Evolutionary conservation across 2,329 filamentous ascomycete genomes (phyloP), one percentile per base, ranked within the genome.

Genomic region (Xylariaceae sp.): DNA sequence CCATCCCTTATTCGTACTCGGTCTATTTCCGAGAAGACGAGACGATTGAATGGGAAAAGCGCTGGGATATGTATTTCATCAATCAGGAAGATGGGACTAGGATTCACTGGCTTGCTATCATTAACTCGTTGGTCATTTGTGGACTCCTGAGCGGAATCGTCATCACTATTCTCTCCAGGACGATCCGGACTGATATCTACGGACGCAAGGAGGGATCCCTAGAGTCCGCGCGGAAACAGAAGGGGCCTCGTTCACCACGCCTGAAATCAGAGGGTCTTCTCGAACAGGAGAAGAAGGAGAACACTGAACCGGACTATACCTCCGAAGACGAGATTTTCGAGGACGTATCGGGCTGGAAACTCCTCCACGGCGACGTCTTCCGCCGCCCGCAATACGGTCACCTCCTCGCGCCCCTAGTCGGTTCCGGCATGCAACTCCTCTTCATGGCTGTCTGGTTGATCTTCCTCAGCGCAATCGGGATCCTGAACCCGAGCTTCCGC

Each of bases 51-150:
- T 96, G 92, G 92, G 79, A 81, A 58, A 90, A 87, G 66, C 84
- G 91, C 57, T 96, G 92, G 91, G 89, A 95, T 68, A 77, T 93
- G 57, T 96, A 95, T 73, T 95, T 96, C 75, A 89, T 88, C 61
- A 92, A 93, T 72, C 89, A 94, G 70, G 88, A 90, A 59, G 89
- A 93, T 65, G 89, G 88, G 51, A 87, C 84, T 30, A 86, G 85
- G 70, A 90, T 93, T 23, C 91, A 96, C 72, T 95, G 90, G 89
- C 80, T 96, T 58, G 90, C 91, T 41, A 93, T 96, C 64, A 74
- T 94, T 73, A 96, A 95, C 75, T 94, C 90, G 0, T 74, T 96
- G 64, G 87, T 92, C 65, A 94, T 96, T 65, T 90, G 88, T 53
- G 88, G 88, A 5, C 78, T 94, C 41, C 77, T 96, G 48, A 92